A percentile compares a stretch with the other conserved stretches of the same genome.
These are phyloP conservation scores for Saksenaea oblongispora DNA, from an alignment of 371 early-diverging fungal genomes.

Conservation along the genomic window DNA sequence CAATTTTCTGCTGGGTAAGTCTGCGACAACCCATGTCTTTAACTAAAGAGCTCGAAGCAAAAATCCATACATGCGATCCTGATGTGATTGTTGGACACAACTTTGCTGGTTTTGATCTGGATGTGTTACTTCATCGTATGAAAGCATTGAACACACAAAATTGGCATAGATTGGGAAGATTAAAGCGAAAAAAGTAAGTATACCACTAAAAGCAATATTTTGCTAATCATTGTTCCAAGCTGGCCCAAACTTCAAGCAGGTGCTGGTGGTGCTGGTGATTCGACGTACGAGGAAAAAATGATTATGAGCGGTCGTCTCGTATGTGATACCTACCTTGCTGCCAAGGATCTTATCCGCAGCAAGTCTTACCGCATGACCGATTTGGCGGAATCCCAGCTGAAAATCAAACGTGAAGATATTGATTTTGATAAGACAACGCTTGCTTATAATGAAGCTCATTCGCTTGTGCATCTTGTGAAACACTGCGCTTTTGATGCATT, in stretches of 20 bases:
- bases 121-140: constrained; percentile 93
- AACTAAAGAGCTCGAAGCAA: constrained; percentile 39
- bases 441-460: constrained; percentile 65
- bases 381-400: constrained; percentile 77
- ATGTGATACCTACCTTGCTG: constrained; percentile 92
- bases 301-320: constrained; percentile 90
- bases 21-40: not conserved
- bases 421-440: constrained; percentile 77
- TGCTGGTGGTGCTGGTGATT: constrained; percentile 84
- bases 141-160: constrained; percentile 68
- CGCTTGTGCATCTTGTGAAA: constrained; percentile 70
- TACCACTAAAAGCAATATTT: not conserved
- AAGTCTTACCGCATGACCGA: constrained; percentile 86
- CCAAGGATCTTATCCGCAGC: constrained; percentile 86
- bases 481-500: constrained; percentile 87
- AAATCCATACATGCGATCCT: constrained; percentile 80
- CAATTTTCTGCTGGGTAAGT: constrained; percentile 64
- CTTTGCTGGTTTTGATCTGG: constrained; percentile 91
- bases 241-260: constrained; percentile 85
- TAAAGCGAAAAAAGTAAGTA: constrained; percentile 73
- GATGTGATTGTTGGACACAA: constrained; percentile 98
- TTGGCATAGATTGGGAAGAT: constrained; percentile 72
- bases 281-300: constrained; percentile 69
- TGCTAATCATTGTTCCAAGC: constrained; percentile 21
- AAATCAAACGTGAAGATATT: constrained; percentile 83